phyloP scores from a whole-genome alignment of 352 stramenopile genomes.

The Globisporangium paddicum region DNA sequence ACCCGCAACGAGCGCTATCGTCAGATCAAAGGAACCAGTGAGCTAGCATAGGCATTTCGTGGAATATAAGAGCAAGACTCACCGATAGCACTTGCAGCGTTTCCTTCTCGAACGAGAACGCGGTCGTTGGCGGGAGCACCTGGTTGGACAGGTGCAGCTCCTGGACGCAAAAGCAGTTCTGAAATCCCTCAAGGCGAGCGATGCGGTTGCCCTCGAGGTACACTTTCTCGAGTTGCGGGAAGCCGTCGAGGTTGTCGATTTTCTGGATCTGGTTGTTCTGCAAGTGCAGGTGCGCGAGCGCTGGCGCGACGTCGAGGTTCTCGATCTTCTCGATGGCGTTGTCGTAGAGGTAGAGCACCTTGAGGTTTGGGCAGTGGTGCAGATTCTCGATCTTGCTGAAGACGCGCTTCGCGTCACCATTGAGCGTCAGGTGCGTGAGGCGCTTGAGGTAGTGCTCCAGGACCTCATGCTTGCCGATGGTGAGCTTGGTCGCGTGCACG shows the following conservation, averaged over 20 bases:
- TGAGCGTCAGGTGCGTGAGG: slow-evolving; percentile 65
- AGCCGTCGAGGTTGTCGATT: slow-evolving; percentile 41
- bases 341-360: slow-evolving; percentile 80
- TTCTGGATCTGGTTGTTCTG: slow-evolving; percentile 59
- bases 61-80: no score
- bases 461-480: slow-evolving; percentile 56
- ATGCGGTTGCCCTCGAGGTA: slow-evolving; percentile 71
- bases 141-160: slow-evolving; percentile 73
- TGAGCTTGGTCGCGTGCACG: slow-evolving; percentile 60
- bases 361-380: slow-evolving; percentile 56
- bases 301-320: slow-evolving; percentile 34
- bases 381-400: slow-evolving; percentile 53
- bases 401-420: slow-evolving; percentile 26
- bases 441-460: slow-evolving; percentile 68
- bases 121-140: slow-evolving; percentile 12
- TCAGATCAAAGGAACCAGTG: neutral
- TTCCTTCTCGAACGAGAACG: slow-evolving; percentile 45
- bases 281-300: slow-evolving; percentile 69
- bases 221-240: slow-evolving; percentile 59
- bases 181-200: slow-evolving; percentile 47
- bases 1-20: slow-evolving; percentile 52
- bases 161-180: slow-evolving; percentile 31
- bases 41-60: no score
- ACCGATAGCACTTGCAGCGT: slow-evolving; percentile 43
- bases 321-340: slow-evolving; percentile 59